A percentile compares a stretch with the other conserved stretches of the same genome.
phyloP scores from a whole-genome alignment of 208 protist species.

The Strigomonas culicis region DNA sequence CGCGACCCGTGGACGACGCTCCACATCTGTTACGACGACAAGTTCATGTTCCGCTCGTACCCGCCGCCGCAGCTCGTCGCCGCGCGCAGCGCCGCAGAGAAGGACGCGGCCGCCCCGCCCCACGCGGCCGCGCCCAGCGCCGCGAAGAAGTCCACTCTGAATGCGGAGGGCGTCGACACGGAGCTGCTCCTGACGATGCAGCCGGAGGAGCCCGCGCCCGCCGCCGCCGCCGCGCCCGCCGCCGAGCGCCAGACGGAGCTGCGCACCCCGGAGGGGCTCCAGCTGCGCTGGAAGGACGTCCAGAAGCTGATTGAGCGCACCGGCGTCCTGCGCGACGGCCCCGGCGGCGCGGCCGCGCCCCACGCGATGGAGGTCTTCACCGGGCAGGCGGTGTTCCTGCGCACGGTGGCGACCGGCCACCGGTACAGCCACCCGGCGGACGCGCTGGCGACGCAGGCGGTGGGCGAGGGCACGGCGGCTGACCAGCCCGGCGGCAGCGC shows the following conservation, averaged over 20 bases:
- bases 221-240: background rate
- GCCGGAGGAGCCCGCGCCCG: slow-evolving; percentile 3
- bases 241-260: slow-evolving; percentile 1
- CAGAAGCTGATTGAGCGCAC: slow-evolving; percentile 45
- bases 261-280: slow-evolving; percentile 48
- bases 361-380: slow-evolving; percentile 78
- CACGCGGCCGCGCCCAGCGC: background rate
- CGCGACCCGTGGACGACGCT: slow-evolving; percentile 63
- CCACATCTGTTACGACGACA: slow-evolving; percentile 60
- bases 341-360: background rate
- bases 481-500: background rate
- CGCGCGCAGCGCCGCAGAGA: background rate
- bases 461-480: slow-evolving; percentile 18
- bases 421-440: slow-evolving; percentile 43
- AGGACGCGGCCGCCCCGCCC: background rate
- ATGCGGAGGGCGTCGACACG: slow-evolving; percentile 20
- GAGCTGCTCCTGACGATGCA: slow-evolving; percentile 12
- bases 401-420: slow-evolving; percentile 52
- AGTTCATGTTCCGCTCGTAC: slow-evolving; percentile 48
- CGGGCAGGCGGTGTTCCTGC: slow-evolving; percentile 66
- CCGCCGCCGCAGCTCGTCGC: slow-evolving; percentile 25
- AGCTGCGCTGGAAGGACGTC: slow-evolving; percentile 66
- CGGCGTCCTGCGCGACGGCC: slow-evolving; percentile 17
- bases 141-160: background rate
- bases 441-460: slow-evolving; percentile 33